phyloP scores from a whole-genome alignment of 768 basidiomycete genomes.

The Boletus edulis region DNA sequence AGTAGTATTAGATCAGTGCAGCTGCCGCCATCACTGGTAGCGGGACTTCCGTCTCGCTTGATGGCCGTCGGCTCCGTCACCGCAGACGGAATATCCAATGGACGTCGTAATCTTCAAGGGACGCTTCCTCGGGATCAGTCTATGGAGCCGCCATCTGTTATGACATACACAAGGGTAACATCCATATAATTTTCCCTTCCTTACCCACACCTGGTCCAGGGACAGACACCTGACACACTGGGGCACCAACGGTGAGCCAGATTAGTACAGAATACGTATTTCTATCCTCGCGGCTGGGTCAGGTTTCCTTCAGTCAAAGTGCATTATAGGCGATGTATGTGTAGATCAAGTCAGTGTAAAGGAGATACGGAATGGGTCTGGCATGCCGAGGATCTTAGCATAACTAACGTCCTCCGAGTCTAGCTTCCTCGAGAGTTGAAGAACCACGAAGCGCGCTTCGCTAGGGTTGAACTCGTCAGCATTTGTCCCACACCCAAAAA shows the following conservation, averaged over 20 bases:
- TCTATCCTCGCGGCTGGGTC: constrained; percentile 9
- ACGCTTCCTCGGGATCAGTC: constrained; percentile 16
- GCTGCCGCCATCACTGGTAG: background rate
- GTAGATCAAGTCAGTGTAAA: constrained; percentile 27
- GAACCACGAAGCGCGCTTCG: constrained; percentile 93
- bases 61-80: constrained; percentile 21
- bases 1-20: background rate
- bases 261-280: constrained; percentile 29
- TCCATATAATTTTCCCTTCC: constrained; percentile 23
- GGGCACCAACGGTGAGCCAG: constrained; percentile 12
- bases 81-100: background rate
- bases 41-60: constrained; percentile 15
- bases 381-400: constrained; percentile 11
- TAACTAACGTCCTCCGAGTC: constrained; percentile 10
- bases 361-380: constrained; percentile 12
- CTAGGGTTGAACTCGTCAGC: constrained; percentile 42
- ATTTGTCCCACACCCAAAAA: constrained; percentile 15
- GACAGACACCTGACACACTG: constrained; percentile 11
- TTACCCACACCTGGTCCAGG: constrained; percentile 23
- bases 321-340: constrained; percentile 27
- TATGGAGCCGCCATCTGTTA: constrained; percentile 1
- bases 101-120: constrained; percentile 17
- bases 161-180: constrained; percentile 24
- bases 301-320: constrained; percentile 7
- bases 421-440: constrained; percentile 73